Evolutionary conservation across 1,284 basidiomycete genomes (phyloP).

Genomic region (Gomphus bonarii): DNA sequence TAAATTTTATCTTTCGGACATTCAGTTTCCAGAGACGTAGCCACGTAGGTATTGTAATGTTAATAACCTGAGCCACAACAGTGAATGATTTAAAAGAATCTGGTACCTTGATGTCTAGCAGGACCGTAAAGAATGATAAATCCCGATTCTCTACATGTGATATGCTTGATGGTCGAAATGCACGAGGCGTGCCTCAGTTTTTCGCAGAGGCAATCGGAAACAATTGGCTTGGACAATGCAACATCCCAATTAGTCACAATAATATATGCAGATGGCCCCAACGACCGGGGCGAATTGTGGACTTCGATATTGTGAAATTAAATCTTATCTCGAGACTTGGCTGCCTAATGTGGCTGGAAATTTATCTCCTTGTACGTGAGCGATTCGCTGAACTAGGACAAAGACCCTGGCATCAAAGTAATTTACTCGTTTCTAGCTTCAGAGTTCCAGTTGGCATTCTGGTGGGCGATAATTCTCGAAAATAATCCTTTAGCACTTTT

Average conservation of each 20-base stretch:
- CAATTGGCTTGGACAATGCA: conserved; percentile 11
- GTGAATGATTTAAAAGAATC: conserved; percentile 15
- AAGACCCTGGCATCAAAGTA: not conserved
- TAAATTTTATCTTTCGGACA: not conserved
- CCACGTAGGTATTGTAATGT: not conserved
- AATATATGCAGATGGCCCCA: not conserved
- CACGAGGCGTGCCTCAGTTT: conserved; percentile 19
- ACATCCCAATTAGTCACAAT: not conserved
- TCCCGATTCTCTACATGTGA: conserved; percentile 24
- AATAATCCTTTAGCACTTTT: not conserved
- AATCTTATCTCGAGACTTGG: too few species aligned
- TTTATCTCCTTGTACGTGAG: too few species aligned
- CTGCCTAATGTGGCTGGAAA: not conserved
- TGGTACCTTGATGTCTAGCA: conserved; percentile 14
- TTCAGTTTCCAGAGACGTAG: not conserved
- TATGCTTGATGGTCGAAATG: conserved; percentile 20
- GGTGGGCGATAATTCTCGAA: not conserved
- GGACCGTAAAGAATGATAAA: conserved; percentile 23
- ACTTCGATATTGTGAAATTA: too few species aligned
- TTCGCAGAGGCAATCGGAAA: conserved; percentile 18
- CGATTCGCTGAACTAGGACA: not conserved
- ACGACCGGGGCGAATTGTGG: not conserved
- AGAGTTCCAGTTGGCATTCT: not conserved
- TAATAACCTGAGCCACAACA: not conserved
- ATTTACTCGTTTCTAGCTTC: not conserved